These are phyloP conservation scores for Mycosarcoma maydis DNA, from an alignment of 1,284 basidiomycete genomes.

Conservation along the genomic window DNA sequence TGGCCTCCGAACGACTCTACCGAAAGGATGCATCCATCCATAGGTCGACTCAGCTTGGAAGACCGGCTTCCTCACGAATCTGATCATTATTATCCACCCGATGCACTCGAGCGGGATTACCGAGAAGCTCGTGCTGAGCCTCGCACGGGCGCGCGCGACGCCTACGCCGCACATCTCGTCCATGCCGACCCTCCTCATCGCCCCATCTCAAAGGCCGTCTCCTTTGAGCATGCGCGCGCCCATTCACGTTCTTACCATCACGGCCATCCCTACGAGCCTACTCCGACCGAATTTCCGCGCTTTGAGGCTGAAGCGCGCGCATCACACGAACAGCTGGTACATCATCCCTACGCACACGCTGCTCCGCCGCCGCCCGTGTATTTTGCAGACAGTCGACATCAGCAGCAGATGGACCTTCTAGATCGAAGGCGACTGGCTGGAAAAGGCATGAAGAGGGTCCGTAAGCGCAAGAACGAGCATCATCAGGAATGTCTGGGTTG, in stretches of 20 bases:
- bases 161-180: background rate
- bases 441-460: constrained; percentile 48
- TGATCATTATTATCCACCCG: background rate
- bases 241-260: background rate
- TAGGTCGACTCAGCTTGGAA: constrained; percentile 15
- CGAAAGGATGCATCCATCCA: constrained; percentile 11
- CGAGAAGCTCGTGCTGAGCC: background rate
- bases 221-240: constrained; percentile 22
- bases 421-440: constrained; percentile 37
- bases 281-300: background rate
- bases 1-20: constrained; percentile 4
- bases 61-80: constrained; percentile 5
- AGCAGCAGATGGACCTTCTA: constrained; percentile 35
- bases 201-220: constrained; percentile 20
- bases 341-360: background rate
- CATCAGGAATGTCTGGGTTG: constrained; percentile 50
- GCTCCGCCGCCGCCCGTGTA: constrained; percentile 5
- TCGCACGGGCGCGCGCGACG: background rate
- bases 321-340: constrained; percentile 3
- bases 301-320: background rate
- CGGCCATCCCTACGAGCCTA: background rate
- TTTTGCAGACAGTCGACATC: constrained; percentile 16
- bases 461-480: constrained; percentile 50
- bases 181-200: constrained; percentile 6
- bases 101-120: constrained; percentile 3